Percentiles rank a stretch among this genome's conserved stretches.
These are phyloP conservation scores for Lyophyllum semitale DNA, from an alignment of 768 basidiomycete species.

Conservation along the genomic window DNA sequence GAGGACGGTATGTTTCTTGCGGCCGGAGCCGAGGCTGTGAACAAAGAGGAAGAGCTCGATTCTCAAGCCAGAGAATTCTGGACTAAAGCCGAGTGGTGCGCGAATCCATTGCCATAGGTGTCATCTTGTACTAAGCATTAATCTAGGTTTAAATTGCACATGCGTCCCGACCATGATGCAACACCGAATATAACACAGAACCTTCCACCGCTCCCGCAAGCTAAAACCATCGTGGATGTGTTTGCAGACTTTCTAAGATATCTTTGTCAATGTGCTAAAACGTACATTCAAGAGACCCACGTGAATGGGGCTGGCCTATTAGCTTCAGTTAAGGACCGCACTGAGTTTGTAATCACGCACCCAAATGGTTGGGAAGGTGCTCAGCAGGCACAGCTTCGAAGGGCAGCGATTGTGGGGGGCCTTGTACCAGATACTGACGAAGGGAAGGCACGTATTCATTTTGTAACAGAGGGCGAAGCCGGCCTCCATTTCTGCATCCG, in stretches of 20 bases:
- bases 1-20: no score
- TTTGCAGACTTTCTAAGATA: conserved; percentile 53
- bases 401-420: conserved; percentile 49
- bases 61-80: no score
- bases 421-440: conserved; percentile 42
- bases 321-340: conserved; percentile 17
- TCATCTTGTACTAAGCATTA: conserved; percentile 8
- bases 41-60: no score
- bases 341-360: conserved; percentile 42
- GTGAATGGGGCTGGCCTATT: conserved; percentile 42
- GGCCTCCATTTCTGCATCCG: conserved; percentile 55
- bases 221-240: conserved; percentile 42
- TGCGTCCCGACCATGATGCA: conserved; percentile 24
- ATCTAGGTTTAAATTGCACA: conserved; percentile 36
- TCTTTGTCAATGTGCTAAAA: conserved; percentile 39
- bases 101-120: conserved; percentile 11
- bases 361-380: conserved; percentile 64
- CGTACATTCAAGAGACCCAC: conserved; percentile 25
- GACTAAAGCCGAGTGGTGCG: no score
- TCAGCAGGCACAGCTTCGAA: conserved; percentile 55
- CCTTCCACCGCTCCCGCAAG: conserved; percentile 40
- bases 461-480: conserved; percentile 65
- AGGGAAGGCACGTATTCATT: conserved; percentile 47
- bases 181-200: conserved; percentile 10
- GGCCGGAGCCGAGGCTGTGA: no score